Conservation (phyloP, 345 rosid species). For the Sonneratia caseolaris region DNA sequence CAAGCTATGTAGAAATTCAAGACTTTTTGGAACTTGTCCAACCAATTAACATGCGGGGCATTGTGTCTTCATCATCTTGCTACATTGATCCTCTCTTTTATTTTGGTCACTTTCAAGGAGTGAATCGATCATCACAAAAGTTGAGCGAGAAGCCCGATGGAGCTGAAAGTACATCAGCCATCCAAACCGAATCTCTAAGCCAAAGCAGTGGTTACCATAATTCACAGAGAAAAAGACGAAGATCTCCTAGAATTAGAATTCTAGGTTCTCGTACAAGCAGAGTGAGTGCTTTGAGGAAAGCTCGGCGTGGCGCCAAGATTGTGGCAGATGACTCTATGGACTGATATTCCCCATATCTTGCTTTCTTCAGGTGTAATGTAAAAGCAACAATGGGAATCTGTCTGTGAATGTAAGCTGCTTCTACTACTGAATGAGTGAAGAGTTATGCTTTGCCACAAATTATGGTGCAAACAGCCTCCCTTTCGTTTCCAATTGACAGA, state of each 20-base stretch:
- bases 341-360: background rate
- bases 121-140: constrained; percentile 21
- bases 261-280: constrained; percentile 19
- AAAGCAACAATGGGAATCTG: background rate
- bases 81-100: constrained; percentile 56
- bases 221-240: constrained; percentile 15
- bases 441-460: background rate
- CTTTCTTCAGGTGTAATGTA: background rate
- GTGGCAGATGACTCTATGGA: constrained; percentile 13
- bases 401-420: background rate
- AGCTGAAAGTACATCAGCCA: constrained; percentile 13
- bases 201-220: constrained; percentile 7
- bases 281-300: constrained; percentile 21
- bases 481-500: constrained; percentile 7
- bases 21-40: constrained; percentile 52
- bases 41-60: constrained; percentile 57
- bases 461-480: constrained; percentile 19
- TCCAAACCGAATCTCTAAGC: constrained; percentile 14
- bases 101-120: constrained; percentile 47
- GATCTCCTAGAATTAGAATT: constrained; percentile 2
- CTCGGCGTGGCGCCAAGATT: constrained; percentile 29
- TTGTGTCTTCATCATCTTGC: constrained; percentile 55
- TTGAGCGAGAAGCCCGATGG: constrained; percentile 16
- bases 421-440: background rate
- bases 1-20: constrained; percentile 56